Percentiles rank a stretch among this genome's conserved stretches.
Evolutionary conservation across 1,284 basidiomycete species (phyloP).

Genomic region (Ustilago cynodontis): DNA sequence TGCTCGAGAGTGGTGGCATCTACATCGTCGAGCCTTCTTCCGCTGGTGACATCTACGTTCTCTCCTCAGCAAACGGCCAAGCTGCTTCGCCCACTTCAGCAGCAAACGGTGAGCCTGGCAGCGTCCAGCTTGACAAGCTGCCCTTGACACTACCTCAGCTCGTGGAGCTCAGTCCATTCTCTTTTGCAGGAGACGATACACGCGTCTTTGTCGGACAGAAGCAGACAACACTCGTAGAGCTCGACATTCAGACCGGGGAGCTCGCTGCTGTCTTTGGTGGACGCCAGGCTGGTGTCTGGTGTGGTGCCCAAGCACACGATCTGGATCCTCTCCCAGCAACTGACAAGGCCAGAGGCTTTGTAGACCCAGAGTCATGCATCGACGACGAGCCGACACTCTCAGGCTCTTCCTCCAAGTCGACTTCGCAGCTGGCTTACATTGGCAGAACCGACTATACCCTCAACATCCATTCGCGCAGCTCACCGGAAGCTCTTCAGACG

Average conservation of each 20-base stretch:
- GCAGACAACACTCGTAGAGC: conserved; percentile 81
- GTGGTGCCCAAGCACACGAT: conserved; percentile 40
- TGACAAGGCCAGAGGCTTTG: neutral
- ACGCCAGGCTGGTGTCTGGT: conserved; percentile 47
- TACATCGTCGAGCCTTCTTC: conserved; percentile 92
- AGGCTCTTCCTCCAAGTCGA: conserved; percentile 41
- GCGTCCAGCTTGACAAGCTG: conserved; percentile 76
- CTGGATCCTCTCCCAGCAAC: conserved; percentile 10
- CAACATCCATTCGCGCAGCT: conserved; percentile 62
- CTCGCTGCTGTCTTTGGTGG: conserved; percentile 81
- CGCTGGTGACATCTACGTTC: conserved; percentile 84
- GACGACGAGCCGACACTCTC: conserved; percentile 46
- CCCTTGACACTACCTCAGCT: conserved; percentile 87
- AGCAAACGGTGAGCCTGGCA: conserved; percentile 26
- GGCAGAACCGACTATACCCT: conserved; percentile 68
- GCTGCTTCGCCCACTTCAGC: conserved; percentile 14
- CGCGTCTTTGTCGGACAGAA: conserved; percentile 86
- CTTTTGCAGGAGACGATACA: conserved; percentile 78
- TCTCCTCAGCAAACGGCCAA: conserved; percentile 72
- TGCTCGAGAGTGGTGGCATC: conserved; percentile 77
- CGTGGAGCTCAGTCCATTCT: conserved; percentile 87
- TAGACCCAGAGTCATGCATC: conserved; percentile 42
- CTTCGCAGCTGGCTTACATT: conserved; percentile 55
- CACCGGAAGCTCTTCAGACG: conserved; percentile 61
- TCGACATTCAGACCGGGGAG: conserved; percentile 84